Conservation (phyloP, 2,329 filamentous ascomycete species). For the Madurella fahalii region DNA sequence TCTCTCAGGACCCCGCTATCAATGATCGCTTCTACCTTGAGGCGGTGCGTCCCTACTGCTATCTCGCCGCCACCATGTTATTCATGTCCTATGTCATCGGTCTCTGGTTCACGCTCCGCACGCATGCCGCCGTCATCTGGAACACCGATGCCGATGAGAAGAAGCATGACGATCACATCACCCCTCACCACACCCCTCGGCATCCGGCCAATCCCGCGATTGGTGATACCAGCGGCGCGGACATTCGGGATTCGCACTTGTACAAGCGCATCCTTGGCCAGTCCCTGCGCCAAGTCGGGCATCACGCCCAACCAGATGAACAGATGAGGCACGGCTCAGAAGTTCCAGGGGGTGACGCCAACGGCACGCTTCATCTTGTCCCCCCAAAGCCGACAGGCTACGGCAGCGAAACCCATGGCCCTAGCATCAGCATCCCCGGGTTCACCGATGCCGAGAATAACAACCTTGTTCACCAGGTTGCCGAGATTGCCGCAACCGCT, state of each 20-base stretch:
- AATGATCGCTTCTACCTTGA: constrained; percentile 85
- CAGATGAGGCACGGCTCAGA: constrained; percentile 38
- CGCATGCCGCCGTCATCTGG: constrained; percentile 96
- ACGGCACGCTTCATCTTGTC: constrained; percentile 67
- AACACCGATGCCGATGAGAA: constrained; percentile 79
- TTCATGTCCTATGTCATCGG: constrained; percentile 94
- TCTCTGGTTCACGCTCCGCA: constrained; percentile 90
- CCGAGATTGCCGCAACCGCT: constrained; percentile 89
- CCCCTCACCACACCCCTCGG: constrained; percentile 28
- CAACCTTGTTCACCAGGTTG: constrained; percentile 76
- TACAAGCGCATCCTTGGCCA: constrained; percentile 94
- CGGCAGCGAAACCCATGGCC: constrained; percentile 36
- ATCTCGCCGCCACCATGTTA: constrained; percentile 76
- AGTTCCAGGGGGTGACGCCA: constrained; percentile 31
- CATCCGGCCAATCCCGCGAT: constrained; percentile 35
- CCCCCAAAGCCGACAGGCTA: constrained; percentile 61
- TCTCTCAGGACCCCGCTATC: constrained; percentile 78
- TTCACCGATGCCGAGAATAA: constrained; percentile 80
- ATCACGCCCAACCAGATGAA: constrained; percentile 52
- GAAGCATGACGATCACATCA: constrained; percentile 52
- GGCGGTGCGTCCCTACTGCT: constrained; percentile 90
- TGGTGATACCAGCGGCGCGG: constrained; percentile 51
- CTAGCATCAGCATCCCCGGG: constrained; percentile 57
- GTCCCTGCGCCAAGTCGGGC: constrained; percentile 77
- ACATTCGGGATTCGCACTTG: constrained; percentile 81